Base-by-base conservation (phyloP, 148 eudicot species). In the Rheum nobile region DNA sequence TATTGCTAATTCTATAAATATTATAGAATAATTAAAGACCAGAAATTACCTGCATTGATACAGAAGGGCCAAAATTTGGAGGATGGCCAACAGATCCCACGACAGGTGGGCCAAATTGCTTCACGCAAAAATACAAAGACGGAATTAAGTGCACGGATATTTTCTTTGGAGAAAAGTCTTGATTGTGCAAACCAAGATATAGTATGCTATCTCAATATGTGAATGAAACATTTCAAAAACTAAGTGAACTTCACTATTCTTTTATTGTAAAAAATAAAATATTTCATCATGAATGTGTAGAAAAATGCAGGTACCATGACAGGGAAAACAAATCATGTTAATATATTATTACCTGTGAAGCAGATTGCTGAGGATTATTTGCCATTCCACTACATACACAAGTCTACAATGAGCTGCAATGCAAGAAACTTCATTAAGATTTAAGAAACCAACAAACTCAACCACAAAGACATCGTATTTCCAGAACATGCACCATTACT, bases 61-160 rank as follows among this genome's bases (percentile, higher is more conserved):
- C 79, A 34, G 93, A 85, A 79, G 86, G 82, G 71, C 83, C 92
- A 78, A 72, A 93, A 76, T 68, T 87, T 72, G 89, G 96, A n/a
- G 89, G 90, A 44, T 87, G 88, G 35, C 87, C 88, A 89, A 88
- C 85, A 35, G 83, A 78, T 74, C 89, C 93, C 72, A 83, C 85
- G 19, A 78, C 34, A 22, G 87, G 86, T 50, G 86, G 90, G 79
- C 86, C 75, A 78, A 82, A 75, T 72, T 84, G 77, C 90, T 75
- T 46, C 32, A 69, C 8, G 67, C 72, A 42, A 55, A 14, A 42
- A 26, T 26, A 29, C 22, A 41, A 59, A 22, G 16, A 4, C 16
- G 1, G 67, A 28, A 11, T 59, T 55, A 28, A 41, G 8, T 6
- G 43, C 43, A 41, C 43, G 6, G 2, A 37, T 37, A 41, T 41